These are phyloP conservation scores for Chlorella sp. DNA, from an alignment of 139 green algal genomes.

Conservation along the genomic window DNA sequence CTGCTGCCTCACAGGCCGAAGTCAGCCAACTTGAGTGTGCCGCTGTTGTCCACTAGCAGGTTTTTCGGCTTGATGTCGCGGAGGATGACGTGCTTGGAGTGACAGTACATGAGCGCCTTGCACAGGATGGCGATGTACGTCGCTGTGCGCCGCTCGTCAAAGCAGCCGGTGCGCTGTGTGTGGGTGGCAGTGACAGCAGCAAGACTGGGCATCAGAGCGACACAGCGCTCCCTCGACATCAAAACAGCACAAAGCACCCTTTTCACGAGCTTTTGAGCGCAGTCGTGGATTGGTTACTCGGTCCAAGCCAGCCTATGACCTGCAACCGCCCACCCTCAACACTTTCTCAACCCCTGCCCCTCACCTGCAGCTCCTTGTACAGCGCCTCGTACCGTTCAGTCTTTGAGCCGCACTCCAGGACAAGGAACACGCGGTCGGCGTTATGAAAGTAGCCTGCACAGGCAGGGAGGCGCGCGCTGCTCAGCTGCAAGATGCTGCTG, in stretches of 20 bases:
- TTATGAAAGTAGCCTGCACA: constrained; percentile 91
- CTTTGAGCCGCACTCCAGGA: constrained; percentile 99
- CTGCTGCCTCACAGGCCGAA: constrained; percentile 96
- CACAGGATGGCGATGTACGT: constrained; percentile 91
- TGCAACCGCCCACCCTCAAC: too few relatives aligned
- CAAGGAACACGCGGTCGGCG: constrained; percentile 94
- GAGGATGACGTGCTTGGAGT: constrained; percentile 99
- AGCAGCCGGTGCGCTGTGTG: constrained; percentile 67
- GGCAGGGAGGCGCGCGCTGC: neutral
- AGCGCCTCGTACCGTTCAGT: constrained; percentile 91
- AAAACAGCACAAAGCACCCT: too few relatives aligned
- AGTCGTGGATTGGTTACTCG: too few relatives aligned
- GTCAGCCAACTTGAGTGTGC: constrained; percentile 98
- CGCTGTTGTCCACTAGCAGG: constrained; percentile 92
- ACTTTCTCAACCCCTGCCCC: too few relatives aligned
- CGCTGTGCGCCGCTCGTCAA: constrained; percentile 87
- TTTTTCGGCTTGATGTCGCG: constrained; percentile 99
- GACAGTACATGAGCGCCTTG: constrained; percentile 93
- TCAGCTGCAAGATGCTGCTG: too few relatives aligned
- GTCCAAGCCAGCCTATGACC: too few relatives aligned
- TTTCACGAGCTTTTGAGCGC: too few relatives aligned
- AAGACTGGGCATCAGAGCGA: neutral
- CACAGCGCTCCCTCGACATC: too few relatives aligned
- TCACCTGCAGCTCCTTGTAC: constrained; percentile 95
- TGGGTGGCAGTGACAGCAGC: neutral